A percentile compares a stretch with the other conserved stretches of the same genome.
Conservation (phyloP, 2,329 filamentous ascomycete species). For the Epichloe sp. region DNA sequence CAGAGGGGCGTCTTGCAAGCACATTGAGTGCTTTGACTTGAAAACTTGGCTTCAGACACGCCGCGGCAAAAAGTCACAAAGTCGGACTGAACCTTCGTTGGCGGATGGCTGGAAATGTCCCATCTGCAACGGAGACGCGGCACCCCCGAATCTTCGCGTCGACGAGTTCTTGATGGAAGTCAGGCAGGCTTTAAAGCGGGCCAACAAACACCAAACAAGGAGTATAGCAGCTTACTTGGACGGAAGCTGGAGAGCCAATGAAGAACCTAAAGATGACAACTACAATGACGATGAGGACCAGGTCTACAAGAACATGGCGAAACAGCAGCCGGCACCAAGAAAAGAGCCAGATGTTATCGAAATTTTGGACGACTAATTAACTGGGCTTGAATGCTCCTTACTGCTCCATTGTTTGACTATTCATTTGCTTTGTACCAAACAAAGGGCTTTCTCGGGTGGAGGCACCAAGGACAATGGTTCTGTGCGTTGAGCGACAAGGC, state of each 20-base stretch:
- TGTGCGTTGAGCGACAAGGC: not conserved
- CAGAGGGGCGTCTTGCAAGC: conserved; percentile 55
- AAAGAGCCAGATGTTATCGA: conserved; percentile 12
- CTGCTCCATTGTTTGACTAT: not conserved
- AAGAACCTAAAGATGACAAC: conserved; percentile 17
- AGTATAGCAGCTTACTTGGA: conserved; percentile 17
- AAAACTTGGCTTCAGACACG: conserved; percentile 65
- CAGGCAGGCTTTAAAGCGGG: conserved; percentile 32
- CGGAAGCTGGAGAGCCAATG: conserved; percentile 21
- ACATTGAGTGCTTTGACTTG: conserved; percentile 85
- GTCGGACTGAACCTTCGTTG: conserved; percentile 33
- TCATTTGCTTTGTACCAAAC: not conserved
- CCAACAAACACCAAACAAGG: conserved; percentile 13
- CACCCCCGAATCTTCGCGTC: conserved; percentile 57
- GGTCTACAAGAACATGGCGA: not conserved
- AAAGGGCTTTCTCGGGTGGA: not conserved
- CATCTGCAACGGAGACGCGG: conserved; percentile 63
- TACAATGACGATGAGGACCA: conserved; percentile 5
- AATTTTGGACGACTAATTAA: conserved; percentile 14
- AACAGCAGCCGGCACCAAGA: not conserved
- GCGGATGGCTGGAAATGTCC: conserved; percentile 78
- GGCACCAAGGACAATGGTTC: not conserved
- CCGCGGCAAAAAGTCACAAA: conserved; percentile 26
- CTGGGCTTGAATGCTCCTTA: not conserved
- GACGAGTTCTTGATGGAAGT: conserved; percentile 64